These are phyloP conservation scores for Lactarius tabidus DNA, from an alignment of 768 basidiomycete genomes.

Conservation along the genomic window DNA sequence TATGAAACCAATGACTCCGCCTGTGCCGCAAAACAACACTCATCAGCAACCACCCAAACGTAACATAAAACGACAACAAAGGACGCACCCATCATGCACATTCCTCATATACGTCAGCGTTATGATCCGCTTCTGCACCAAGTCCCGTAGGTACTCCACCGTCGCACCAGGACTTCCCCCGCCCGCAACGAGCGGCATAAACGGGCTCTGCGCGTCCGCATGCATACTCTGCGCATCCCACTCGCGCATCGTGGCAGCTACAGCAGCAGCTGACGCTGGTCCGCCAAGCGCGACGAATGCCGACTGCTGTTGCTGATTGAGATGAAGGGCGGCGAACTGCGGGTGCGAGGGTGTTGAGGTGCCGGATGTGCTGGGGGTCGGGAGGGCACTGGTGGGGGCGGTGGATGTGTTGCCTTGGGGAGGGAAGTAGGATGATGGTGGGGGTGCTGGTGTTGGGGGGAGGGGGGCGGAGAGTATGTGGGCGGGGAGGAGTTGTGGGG, in stretches of 20 bases:
- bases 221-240: constrained; percentile 71
- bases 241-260: constrained; percentile 45
- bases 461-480: neutral
- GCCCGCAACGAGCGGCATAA: neutral
- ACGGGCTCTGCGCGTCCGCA: constrained; percentile 34
- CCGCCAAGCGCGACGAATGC: neutral
- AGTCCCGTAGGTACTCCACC: constrained; percentile 72
- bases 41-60: neutral
- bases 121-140: constrained; percentile 79
- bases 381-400: constrained; percentile 19
- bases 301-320: neutral
- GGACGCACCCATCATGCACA: constrained; percentile 83
- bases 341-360: constrained; percentile 29
- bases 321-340: constrained; percentile 7
- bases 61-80: neutral
- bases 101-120: constrained; percentile 82
- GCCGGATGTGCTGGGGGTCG: constrained; percentile 26
- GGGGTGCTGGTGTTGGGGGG: neutral
- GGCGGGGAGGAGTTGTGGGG: neutral
- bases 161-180: constrained; percentile 50
- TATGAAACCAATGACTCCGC: constrained; percentile 84
- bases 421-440: neutral
- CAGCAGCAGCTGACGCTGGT: constrained; percentile 3
- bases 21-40: constrained; percentile 36
- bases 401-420: constrained; percentile 13